Evolutionary conservation across 768 basidiomycete genomes (phyloP).

Genomic region (Tricholoma sp.): DNA sequence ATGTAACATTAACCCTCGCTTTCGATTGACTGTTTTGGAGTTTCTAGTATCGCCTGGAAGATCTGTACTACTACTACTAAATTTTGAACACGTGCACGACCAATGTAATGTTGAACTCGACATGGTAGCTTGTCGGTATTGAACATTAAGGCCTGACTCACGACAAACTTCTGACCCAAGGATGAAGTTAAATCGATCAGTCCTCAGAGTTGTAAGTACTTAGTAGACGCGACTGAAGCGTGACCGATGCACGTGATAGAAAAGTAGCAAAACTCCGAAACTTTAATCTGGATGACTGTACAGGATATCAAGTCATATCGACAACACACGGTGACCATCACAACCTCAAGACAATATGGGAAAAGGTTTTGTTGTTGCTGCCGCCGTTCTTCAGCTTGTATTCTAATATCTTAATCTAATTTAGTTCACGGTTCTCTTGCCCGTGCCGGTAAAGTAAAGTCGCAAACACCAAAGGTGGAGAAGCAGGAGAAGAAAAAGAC

Average conservation of each 20-base stretch:
- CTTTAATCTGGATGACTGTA: constrained; percentile 2
- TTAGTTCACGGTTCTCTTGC: constrained; percentile 98
- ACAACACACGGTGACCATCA: constrained; percentile 27
- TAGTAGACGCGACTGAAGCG: no score
- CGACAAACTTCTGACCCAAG: no score
- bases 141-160: no score
- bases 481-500: constrained; percentile 99
- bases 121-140: no score
- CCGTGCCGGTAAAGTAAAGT: constrained; percentile 99
- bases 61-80: no score
- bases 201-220: no score
- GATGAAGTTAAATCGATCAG: no score
- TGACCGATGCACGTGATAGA: no score
- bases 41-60: no score
- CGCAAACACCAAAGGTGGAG: constrained; percentile 96
- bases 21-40: neutral
- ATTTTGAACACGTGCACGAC: no score
- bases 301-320: constrained; percentile 13
- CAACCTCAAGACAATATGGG: constrained; percentile 69
- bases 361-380: constrained; percentile 47
- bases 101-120: no score
- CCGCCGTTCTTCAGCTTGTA: neutral
- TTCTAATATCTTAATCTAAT: neutral
- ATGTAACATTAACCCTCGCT: neutral
- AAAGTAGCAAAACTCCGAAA: neutral